Percentiles rank a stretch among this genome's conserved stretches.
phyloP scores from a whole-genome alignment of 116 monocot species.

The Trichopus zeylanicus region DNA sequence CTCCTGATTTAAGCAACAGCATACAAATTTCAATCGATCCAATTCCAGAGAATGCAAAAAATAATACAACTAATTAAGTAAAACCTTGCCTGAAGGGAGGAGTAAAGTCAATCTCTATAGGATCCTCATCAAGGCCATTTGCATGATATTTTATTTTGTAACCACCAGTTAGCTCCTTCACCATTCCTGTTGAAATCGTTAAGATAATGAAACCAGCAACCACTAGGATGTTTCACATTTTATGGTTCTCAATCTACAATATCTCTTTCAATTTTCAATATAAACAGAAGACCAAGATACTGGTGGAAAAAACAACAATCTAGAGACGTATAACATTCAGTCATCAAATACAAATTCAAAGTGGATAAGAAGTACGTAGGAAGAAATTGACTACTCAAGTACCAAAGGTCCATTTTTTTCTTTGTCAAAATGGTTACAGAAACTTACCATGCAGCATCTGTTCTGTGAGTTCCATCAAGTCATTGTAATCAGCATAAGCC shows the following conservation, averaged over 20 bases:
- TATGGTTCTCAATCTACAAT: not conserved
- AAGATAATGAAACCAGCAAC: not conserved
- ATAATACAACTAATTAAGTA: not conserved
- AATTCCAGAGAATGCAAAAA: not conserved
- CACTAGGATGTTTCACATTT: not conserved
- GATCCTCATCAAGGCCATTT: conserved; percentile 75
- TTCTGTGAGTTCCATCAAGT: conserved; percentile 83
- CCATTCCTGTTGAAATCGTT: conserved; percentile 56
- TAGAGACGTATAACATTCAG: not conserved
- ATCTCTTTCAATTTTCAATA: not conserved
- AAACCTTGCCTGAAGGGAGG: conserved; percentile 76
- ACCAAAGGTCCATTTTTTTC: too few relatives aligned
- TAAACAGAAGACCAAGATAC: not conserved
- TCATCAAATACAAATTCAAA: not conserved
- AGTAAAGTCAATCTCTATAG: conserved; percentile 94
- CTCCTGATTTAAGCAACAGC: conserved; percentile 33
- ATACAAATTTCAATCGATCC: not conserved
- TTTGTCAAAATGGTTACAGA: too few relatives aligned
- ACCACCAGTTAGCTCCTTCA: conserved; percentile 84
- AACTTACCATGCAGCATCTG: conserved; percentile 70
- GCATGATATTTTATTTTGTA: conserved; percentile 92
- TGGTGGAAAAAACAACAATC: not conserved
- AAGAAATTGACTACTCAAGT: too few relatives aligned
- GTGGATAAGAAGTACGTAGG: too few relatives aligned
- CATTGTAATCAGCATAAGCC: conserved; percentile 98